Evolutionary conservation across 2,329 filamentous ascomycete species (phyloP).

Genomic region (Penicillium sp.): DNA sequence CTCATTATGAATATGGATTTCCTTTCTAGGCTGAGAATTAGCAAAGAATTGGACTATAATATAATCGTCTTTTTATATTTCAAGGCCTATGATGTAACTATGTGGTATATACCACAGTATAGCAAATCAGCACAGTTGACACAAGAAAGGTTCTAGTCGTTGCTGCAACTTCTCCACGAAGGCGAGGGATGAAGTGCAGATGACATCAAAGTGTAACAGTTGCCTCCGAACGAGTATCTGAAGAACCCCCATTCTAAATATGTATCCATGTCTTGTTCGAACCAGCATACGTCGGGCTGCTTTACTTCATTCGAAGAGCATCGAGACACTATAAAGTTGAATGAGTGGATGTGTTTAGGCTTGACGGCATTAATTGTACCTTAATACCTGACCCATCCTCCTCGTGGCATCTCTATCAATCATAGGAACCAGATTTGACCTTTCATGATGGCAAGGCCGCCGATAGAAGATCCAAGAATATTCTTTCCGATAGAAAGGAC

Average conservation of each 20-base stretch:
- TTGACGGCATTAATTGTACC: too few species aligned
- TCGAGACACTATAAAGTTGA: background rate
- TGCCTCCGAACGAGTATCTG: background rate
- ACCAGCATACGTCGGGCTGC: background rate
- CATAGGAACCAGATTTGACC: background rate
- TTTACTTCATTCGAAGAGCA: background rate
- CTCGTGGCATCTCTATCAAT: background rate
- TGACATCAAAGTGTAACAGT: background rate
- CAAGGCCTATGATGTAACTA: background rate
- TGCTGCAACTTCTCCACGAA: background rate
- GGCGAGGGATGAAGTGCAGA: background rate
- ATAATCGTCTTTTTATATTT: background rate
- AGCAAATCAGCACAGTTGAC: background rate
- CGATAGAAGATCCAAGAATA: background rate
- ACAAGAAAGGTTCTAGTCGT: background rate
- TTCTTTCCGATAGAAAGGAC: background rate
- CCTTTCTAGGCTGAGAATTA: background rate
- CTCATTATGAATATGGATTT: conserved; percentile 20
- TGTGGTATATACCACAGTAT: background rate
- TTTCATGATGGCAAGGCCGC: background rate
- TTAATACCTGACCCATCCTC: background rate
- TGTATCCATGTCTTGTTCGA: background rate
- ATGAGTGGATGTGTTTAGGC: background rate
- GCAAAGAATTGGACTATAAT: background rate
- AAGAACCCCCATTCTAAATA: too few species aligned